A percentile compares a stretch with the other conserved stretches of the same genome.
Conservation (phyloP, 805 yeast species). For the Clavispora carvajalis region DNA sequence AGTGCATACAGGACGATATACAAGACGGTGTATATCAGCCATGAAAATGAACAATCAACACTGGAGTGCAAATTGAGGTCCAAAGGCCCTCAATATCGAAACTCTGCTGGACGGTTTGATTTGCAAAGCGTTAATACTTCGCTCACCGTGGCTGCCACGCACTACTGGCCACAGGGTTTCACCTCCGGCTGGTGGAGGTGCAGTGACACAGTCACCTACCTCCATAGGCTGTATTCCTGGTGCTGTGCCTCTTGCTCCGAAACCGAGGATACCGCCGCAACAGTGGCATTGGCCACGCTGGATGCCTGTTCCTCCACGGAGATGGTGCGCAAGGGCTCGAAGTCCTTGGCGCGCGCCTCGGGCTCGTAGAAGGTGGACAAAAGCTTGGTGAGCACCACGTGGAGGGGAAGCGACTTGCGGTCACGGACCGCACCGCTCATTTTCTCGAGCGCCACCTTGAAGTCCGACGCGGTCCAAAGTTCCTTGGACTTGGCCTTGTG, state of each 20-base stretch:
- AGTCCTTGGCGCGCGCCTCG: conserved; percentile 6
- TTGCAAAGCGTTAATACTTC: too few relatives aligned
- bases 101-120: too few relatives aligned
- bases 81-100: too few relatives aligned
- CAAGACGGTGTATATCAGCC: too few relatives aligned
- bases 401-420: conserved; percentile 16
- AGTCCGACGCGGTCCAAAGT: conserved; percentile 57
- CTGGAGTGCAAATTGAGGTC: too few relatives aligned
- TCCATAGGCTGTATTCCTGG: conserved; percentile 35
- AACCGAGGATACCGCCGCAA: conserved; percentile 31
- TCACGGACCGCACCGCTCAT: conserved; percentile 51
- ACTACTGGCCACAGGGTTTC: too few relatives aligned
- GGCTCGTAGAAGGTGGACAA: conserved; percentile 8
- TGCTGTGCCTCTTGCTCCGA: conserved; percentile 25
- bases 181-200: too few relatives aligned
- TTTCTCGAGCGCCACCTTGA: conserved; percentile 55
- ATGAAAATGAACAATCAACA: too few relatives aligned
- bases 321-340: conserved; percentile 3
- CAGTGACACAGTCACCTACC: too few relatives aligned
- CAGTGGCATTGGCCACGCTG: conserved; percentile 34
- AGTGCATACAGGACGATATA: background rate
- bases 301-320: conserved; percentile 22
- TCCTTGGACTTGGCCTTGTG: conserved; percentile 13
- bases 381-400: conserved; percentile 11
- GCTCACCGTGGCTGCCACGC: too few relatives aligned